Evolutionary conservation across 2,329 filamentous ascomycete species (phyloP), one percentile per base, ranked within the genome.

Genomic region (Plectosphaerella cucumerina): DNA sequence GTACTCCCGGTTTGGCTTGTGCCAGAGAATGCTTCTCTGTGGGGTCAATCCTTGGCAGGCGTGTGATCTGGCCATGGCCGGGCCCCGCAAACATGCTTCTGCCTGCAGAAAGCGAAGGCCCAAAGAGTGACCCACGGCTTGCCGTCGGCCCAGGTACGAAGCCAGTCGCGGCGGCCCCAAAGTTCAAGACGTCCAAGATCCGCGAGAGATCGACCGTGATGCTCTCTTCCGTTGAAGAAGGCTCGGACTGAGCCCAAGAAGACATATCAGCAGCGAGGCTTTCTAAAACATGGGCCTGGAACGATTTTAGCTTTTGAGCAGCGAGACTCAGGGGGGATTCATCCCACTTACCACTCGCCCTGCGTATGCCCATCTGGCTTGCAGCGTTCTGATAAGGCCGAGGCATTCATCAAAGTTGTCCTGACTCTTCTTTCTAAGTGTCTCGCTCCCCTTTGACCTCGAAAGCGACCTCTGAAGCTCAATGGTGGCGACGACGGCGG

Each of bases 401-500:
- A 51, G 39, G n/a, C 39, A 42, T 11, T 42, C 18, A 18, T 42
- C 39, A 20, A 20, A 42, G 17, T 20, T 18, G 2, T 11, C 5
- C n/a, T 18, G 39, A 4, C 39, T 17, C n/a, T 20, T 17, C 39
- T 11, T 17, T 17, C 12, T 17, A 2, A 17, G 39, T 17, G 10
- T 17, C 5, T 17, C 17, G 11, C 39, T 18, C 4, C 18, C 6
- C 5, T 12, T 18, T 5, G 17, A 5, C 11, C 12, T 18, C 5
- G 31, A 33, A 12, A 47, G 6, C 14, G 31, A 34, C 41, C 76
- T 66, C 53, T 80, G 77, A 3, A 80, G 58, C 53, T 77, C 76
- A 34, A 80, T 79, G 3, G 77, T 80, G 1, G 76, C 76, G 3
- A 78, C 72, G 2, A 80, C 72, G 0, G 74, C 75, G 3, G 74